Evolutionary conservation across 345 rosid species (phyloP).

Genomic region (Carallia brachiata): DNA sequence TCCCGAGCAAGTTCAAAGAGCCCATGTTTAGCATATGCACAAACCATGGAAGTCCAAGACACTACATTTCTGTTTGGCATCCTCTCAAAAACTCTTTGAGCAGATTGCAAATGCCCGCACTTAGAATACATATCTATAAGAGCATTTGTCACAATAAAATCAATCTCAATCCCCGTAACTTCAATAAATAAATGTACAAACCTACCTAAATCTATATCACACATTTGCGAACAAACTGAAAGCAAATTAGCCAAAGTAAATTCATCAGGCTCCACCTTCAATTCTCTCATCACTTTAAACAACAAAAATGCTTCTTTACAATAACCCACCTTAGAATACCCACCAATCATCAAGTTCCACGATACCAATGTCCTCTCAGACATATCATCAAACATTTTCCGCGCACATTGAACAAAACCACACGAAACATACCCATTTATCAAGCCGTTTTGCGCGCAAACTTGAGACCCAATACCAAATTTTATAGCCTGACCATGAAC

Average conservation of each 20-base stretch:
- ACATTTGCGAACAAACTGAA: slow-evolving; percentile 22
- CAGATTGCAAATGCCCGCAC: slow-evolving; percentile 5
- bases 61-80: slow-evolving; percentile 18
- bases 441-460: background rate
- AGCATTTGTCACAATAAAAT: slow-evolving; percentile 37
- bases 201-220: slow-evolving; percentile 28
- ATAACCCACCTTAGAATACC: slow-evolving; percentile 32
- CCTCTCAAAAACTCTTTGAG: slow-evolving; percentile 16
- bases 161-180: slow-evolving; percentile 23
- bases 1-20: slow-evolving; percentile 12
- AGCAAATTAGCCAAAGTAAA: slow-evolving; percentile 32
- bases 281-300: slow-evolving; percentile 29
- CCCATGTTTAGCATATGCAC: slow-evolving; percentile 18
- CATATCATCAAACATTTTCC: slow-evolving; percentile 8
- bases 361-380: background rate
- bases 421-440: background rate
- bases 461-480: slow-evolving; percentile 5
- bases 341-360: slow-evolving; percentile 11
- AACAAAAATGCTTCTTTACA: slow-evolving; percentile 29
- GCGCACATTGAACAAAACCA: slow-evolving; percentile 6
- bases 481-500: slow-evolving; percentile 2
- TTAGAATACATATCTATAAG: slow-evolving; percentile 32
- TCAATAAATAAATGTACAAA: slow-evolving; percentile 32
- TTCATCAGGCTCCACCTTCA: background rate
- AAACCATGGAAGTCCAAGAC: background rate